Base-by-base conservation (phyloP, 345 rosid genomes). In the Limnanthes douglasii region DNA sequence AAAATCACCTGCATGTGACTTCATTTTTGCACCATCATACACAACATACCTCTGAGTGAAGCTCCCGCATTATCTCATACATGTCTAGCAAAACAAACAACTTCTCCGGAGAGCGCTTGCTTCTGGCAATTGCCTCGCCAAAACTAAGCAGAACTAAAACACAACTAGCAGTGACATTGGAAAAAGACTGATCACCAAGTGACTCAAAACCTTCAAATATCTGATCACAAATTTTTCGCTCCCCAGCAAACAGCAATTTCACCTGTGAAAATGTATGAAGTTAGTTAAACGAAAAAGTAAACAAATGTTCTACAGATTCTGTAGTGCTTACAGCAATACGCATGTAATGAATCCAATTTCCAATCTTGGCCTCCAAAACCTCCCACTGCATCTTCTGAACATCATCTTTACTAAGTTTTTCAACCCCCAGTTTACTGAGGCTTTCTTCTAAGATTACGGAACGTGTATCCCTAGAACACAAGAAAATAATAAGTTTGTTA, bases 341-440 rank as follows among this genome's bases (percentile, higher is more conserved):
- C 92, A 84, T 90, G 52, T 74, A 84, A 65, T 90, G 98, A 55
- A 84, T 90, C 98, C 98, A 90, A 20, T 75, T 80, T 48, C 94
- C 94, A 39, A 84, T 90, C 70, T 90, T 90, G 35, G 94, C 86
- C 69, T 90, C 98, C 67, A 90, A 65, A 49, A 73, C 84, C 64
- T 84, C 98, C 98, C 98, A 90, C 27, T 68, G 95, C 95, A 84
- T 77, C 73, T 72, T 77, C 64, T 80, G 98, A 41, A 90, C 94
- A 54, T 90, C 98, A 31, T 90, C 98, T 72, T 74, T 90, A 64
- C 86, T 68, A 51, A 90, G 82, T 55, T 74, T 90, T 65, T 84
- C 98, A 31, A 90, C 95, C 48, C 98, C 98, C 58, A 90, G 56
- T 59, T 79, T 90, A 30, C 41, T 72, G 21, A 90, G 72, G 50